Evolutionary conservation across 2,329 filamentous ascomycete genomes (phyloP), one percentile per base, ranked within the genome.

Genomic region (Metarhizium rileyi): DNA sequence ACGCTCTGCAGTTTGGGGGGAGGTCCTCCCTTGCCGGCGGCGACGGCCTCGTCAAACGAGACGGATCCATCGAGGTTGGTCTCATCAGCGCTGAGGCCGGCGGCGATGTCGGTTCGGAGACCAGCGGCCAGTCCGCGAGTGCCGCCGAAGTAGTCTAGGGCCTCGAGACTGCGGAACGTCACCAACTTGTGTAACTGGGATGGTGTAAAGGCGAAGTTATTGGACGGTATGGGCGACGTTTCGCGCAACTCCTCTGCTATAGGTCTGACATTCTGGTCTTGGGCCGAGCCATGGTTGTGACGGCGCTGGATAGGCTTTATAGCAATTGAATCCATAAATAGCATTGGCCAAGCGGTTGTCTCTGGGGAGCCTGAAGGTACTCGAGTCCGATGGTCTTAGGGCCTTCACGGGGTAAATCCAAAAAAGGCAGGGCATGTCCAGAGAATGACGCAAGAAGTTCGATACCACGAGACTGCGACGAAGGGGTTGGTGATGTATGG

Each of bases 181-280:
- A 77, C 58, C 28, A 80, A 69, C 50, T 74, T 76, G 59, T 74
- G 74, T 3, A 80, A 63, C 50, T 80, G 76, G 4, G 69, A 69
- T 2, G 76, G 73, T 0, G 72, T 70, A 51, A 79, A 80, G 12
- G 74, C 76, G 52, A 80, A 80, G 6, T 66, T 69, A 56, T 74
- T 77, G 49, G 56, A 55, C 10, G 59, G 53, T 18, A 60, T 47
- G 28, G 59, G 61, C 5, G 54, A 46, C 25, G 63, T 57, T 20
- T 61, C 54, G 46, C 51, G 53, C 38, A 67, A 51, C 49, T 66
- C 61, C 49, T 54, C 41, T 6, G 53, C 47, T 14, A 49, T 30
- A 33, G 51, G 25, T 26, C 46, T 47, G 33, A 44, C 47, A 49
- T 52, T 41, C 36, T 59, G 53, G 14, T 50, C 25, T 35, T 46